phyloP scores from a whole-genome alignment of 2,329 filamentous ascomycete species.

The Cladorrhinum sp. region DNA sequence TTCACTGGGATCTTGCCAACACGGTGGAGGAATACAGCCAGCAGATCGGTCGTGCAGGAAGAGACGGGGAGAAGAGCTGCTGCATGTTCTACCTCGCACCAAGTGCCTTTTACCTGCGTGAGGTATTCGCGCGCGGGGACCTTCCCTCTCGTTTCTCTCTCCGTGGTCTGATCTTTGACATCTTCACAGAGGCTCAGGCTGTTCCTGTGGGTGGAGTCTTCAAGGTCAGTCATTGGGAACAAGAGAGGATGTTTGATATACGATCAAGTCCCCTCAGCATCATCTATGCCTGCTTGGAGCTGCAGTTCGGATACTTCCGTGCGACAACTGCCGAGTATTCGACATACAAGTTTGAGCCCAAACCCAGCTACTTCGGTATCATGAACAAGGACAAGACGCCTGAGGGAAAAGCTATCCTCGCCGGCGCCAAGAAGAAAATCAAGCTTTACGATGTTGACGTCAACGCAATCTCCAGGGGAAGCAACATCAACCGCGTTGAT shows the following conservation, averaged over 20 bases:
- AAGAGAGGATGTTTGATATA: slow-evolving; percentile 53
- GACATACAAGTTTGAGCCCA: slow-evolving; percentile 49
- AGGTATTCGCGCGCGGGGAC: slow-evolving; percentile 59
- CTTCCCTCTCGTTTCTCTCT: slow-evolving; percentile 53
- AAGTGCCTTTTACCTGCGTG: slow-evolving; percentile 56
- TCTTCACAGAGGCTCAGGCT: slow-evolving; percentile 41
- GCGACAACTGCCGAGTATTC: slow-evolving; percentile 57
- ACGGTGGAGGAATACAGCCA: slow-evolving; percentile 58
- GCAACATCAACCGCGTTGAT: too few species aligned
- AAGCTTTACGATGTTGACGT: slow-evolving; percentile 48
- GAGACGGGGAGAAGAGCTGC: slow-evolving; percentile 50
- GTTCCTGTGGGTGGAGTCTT: slow-evolving; percentile 25
- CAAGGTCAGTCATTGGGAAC: slow-evolving; percentile 39
- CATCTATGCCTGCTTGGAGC: slow-evolving; percentile 59
- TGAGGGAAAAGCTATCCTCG: slow-evolving; percentile 44
- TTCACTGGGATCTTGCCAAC: slow-evolving; percentile 51
- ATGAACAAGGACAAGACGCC: slow-evolving; percentile 38
- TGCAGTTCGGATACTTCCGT: slow-evolving; percentile 55
- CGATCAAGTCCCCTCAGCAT: slow-evolving; percentile 47
- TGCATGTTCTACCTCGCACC: slow-evolving; percentile 58
- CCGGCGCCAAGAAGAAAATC: slow-evolving; percentile 37
- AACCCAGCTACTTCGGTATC: slow-evolving; percentile 30
- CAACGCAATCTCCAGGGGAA: too few species aligned
- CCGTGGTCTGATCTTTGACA: slow-evolving; percentile 45
- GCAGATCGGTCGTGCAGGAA: slow-evolving; percentile 54